phyloP scores from a whole-genome alignment of 2,329 filamentous ascomycete species.

The Trichophyton equinum region DNA sequence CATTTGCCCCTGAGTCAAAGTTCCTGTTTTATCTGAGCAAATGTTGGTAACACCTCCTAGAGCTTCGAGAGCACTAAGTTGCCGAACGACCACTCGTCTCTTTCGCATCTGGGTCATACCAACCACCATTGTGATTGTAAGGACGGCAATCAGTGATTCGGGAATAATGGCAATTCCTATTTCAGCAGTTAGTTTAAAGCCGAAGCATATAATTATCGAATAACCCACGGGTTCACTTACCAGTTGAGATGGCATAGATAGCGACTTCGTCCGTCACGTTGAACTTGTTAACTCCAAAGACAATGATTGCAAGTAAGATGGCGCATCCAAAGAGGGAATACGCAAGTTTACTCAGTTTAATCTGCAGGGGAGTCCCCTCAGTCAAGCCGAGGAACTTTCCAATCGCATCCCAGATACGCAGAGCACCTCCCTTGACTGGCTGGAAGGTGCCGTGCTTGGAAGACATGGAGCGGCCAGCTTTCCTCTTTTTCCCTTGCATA shows the following conservation, averaged over 20 bases:
- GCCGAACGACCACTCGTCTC: conserved; percentile 42
- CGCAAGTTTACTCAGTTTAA: conserved; percentile 74
- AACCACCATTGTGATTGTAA: conserved; percentile 50
- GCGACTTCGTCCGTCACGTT: conserved; percentile 45
- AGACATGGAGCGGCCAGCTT: conserved; percentile 31
- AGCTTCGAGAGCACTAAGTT: conserved; percentile 43
- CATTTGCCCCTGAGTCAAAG: conserved; percentile 46
- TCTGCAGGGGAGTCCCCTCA: conserved; percentile 70
- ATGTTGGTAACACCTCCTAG: conserved; percentile 47
- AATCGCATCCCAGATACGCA: conserved; percentile 37
- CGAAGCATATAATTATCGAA: background rate
- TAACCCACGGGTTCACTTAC: conserved; percentile 15
- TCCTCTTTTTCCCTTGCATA: conserved; percentile 41
- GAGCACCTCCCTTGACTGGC: conserved; percentile 39
- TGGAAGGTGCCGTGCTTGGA: conserved; percentile 35
- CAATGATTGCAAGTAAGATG: conserved; percentile 49
- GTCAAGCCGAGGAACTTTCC: conserved; percentile 47
- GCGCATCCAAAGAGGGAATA: conserved; percentile 66
- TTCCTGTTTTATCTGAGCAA: conserved; percentile 47
- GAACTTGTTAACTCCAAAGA: conserved; percentile 48
- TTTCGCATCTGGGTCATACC: conserved; percentile 44
- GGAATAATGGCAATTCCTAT: conserved; percentile 47
- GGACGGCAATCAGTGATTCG: conserved; percentile 49
- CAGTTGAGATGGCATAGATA: conserved; percentile 47
- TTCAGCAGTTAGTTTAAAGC: conserved; percentile 12